Percentiles rank a stretch among this genome's conserved stretches.
These are phyloP conservation scores for Elasticomyces elasticus DNA, from an alignment of 495 filamentous ascomycete species.

Conservation along the genomic window DNA sequence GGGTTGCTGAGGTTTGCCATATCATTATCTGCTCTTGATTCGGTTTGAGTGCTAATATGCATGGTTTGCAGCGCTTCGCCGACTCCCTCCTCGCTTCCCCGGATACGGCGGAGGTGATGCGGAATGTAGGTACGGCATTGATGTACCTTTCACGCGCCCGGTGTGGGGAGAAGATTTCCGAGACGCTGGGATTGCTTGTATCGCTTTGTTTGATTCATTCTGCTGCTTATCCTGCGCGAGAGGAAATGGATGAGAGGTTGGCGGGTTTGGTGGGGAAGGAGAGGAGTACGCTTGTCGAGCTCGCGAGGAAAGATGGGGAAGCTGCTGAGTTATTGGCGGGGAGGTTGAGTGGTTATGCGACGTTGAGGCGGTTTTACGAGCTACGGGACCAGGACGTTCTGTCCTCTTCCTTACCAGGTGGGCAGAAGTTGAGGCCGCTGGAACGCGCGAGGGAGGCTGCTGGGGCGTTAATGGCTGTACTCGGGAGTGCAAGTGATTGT, in stretches of 20 bases:
- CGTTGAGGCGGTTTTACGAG: constrained; percentile 76
- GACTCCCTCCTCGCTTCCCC: constrained; percentile 55
- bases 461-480: constrained; percentile 60
- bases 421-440: constrained; percentile 23
- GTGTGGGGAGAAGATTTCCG: constrained; percentile 59
- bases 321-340: constrained; percentile 70
- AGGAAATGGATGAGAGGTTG: constrained; percentile 60
- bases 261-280: constrained; percentile 55
- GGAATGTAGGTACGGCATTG: constrained; percentile 66
- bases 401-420: constrained; percentile 27
- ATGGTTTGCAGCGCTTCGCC: constrained; percentile 54
- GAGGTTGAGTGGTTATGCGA: constrained; percentile 83
- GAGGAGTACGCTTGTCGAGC: constrained; percentile 51
- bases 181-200: constrained; percentile 75
- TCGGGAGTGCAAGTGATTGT: constrained; percentile 73
- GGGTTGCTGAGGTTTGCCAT: constrained; percentile 40
- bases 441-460: constrained; percentile 33
- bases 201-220: constrained; percentile 79
- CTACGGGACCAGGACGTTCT: constrained; percentile 56
- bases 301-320: constrained; percentile 58
- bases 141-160: constrained; percentile 80
- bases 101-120: constrained; percentile 24
- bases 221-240: constrained; percentile 56
- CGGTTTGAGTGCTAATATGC: neutral
- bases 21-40: neutral